Evolutionary conservation across 306 rosid species (phyloP), one percentile per base, ranked within the genome.

Genomic region (Citrullus colocynthis): DNA sequence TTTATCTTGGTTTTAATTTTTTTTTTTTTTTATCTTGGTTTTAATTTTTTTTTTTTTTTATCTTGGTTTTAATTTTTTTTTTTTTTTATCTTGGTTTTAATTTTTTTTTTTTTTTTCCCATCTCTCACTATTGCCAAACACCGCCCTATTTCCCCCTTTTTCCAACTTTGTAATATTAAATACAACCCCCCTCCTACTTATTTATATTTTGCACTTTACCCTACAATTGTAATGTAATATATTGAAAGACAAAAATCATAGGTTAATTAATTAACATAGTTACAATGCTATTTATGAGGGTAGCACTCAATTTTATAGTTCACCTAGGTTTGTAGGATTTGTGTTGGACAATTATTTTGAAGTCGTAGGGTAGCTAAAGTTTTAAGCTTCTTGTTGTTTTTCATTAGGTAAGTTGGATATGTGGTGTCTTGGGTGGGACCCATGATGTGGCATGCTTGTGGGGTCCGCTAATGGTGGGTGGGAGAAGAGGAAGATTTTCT

Each of bases 31-130:
- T n/a, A n/a, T n/a, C n/a, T n/a, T n/a, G n/a, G n/a, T n/a, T n/a
- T n/a, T n/a, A n/a, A n/a, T n/a, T n/a, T n/a, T n/a, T n/a, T n/a
- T n/a, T n/a, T n/a, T n/a, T n/a, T n/a, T n/a, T n/a, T n/a, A n/a
- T n/a, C n/a, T n/a, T n/a, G n/a, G n/a, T n/a, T n/a, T n/a, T n/a
- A n/a, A n/a, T n/a, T n/a, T n/a, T n/a, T n/a, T n/a, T n/a, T n/a
- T n/a, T n/a, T n/a, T n/a, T n/a, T n/a, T n/a, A n/a, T n/a, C n/a
- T n/a, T n/a, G n/a, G n/a, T n/a, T n/a, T n/a, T n/a, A n/a, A n/a
- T n/a, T n/a, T 87, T 82, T 80, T 80, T 32, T 95, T 95, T 92
- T 89, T 42, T 91, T 87, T 82, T 80, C 78, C 80, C 78, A 59
- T 54, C 56, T 48, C 36, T 10, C 64, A 36, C 56, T 78, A 67